Conservation (phyloP, 768 basidiomycete genomes). For the Auricularia cornea region DNA sequence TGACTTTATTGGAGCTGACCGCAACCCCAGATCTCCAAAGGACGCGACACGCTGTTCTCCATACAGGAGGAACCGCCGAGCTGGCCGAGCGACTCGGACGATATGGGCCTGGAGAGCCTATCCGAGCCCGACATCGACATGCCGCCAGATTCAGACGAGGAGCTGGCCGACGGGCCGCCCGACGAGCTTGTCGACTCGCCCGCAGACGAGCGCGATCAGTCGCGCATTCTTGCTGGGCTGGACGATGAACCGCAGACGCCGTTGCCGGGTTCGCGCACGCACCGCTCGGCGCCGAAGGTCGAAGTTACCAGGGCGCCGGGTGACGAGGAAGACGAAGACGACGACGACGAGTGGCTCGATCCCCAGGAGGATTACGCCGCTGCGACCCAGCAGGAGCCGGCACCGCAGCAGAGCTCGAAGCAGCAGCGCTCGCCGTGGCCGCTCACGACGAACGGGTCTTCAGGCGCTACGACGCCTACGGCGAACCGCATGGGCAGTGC, state of each 20-base stretch:
- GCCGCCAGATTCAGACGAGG: conserved; percentile 37
- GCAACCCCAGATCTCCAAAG: conserved; percentile 31
- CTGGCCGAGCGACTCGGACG: conserved; percentile 72
- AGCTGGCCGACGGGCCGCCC: conserved; percentile 5
- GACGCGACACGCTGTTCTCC: conserved; percentile 64
- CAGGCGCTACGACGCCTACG: conserved; percentile 8
- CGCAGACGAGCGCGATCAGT: conserved; percentile 56
- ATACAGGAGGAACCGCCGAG: conserved; percentile 82
- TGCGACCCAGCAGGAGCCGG: conserved; percentile 11
- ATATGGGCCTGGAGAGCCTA: conserved; percentile 74
- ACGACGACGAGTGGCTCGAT: conserved; percentile 55
- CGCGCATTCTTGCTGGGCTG: conserved; percentile 41
- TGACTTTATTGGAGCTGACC: conserved; percentile 1
- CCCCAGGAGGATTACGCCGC: conserved; percentile 28
- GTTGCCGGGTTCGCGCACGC: conserved; percentile 11
- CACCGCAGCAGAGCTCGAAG: conserved; percentile 9
- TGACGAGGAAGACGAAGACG: conserved; percentile 25
- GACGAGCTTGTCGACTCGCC: conserved; percentile 45
- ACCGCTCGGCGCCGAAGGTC: conserved; percentile 17
- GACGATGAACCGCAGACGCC: neutral
- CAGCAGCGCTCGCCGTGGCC: conserved; percentile 16
- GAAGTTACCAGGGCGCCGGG: conserved; percentile 5
- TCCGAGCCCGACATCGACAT: conserved; percentile 62
- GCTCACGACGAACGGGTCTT: conserved; percentile 33
- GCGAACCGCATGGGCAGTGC: neutral